Conservation (phyloP, 495 filamentous ascomycete species). For the Xylaria nigripes region DNA sequence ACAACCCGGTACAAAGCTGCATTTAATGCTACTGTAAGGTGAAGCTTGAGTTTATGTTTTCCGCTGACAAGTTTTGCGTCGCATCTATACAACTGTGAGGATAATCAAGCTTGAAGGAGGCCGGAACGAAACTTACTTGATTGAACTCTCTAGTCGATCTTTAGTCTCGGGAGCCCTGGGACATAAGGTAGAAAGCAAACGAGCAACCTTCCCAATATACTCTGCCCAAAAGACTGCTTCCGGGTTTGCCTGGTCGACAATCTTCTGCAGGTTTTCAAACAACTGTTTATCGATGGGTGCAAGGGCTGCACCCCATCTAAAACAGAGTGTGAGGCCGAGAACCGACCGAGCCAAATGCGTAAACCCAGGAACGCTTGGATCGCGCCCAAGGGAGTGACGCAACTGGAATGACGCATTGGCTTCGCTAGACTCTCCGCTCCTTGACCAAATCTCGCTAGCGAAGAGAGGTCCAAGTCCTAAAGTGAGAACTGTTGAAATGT, state of each 20-base stretch:
- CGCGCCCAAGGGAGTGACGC: conserved; percentile 60
- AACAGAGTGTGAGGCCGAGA: conserved; percentile 64
- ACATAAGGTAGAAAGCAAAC: conserved; percentile 27
- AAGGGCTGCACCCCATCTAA: conserved; percentile 65
- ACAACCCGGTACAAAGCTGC: conserved; percentile 15
- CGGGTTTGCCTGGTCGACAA: conserved; percentile 24
- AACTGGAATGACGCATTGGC: conserved; percentile 60
- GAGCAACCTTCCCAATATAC: conserved; percentile 35
- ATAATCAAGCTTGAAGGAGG: background rate
- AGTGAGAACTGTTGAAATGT: conserved; percentile 35
- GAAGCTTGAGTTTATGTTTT: conserved; percentile 24
- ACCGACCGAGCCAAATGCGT: conserved; percentile 63
- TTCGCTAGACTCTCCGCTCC: conserved; percentile 34
- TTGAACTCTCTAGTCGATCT: conserved; percentile 12
- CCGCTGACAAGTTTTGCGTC: conserved; percentile 16
- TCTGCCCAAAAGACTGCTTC: conserved; percentile 38
- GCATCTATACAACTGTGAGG: conserved; percentile 19
- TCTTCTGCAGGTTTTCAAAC: conserved; percentile 28
- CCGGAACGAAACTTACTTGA: conserved; percentile 24
- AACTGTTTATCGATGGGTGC: conserved; percentile 39
- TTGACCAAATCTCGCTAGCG: conserved; percentile 38
- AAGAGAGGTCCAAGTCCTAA: conserved; percentile 36
- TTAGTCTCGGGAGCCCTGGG: conserved; percentile 24
- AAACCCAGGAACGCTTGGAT: conserved; percentile 63
- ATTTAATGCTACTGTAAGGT: conserved; percentile 25